Conservation (phyloP, 345 rosid genomes). For the Alliaria petiolata region DNA sequence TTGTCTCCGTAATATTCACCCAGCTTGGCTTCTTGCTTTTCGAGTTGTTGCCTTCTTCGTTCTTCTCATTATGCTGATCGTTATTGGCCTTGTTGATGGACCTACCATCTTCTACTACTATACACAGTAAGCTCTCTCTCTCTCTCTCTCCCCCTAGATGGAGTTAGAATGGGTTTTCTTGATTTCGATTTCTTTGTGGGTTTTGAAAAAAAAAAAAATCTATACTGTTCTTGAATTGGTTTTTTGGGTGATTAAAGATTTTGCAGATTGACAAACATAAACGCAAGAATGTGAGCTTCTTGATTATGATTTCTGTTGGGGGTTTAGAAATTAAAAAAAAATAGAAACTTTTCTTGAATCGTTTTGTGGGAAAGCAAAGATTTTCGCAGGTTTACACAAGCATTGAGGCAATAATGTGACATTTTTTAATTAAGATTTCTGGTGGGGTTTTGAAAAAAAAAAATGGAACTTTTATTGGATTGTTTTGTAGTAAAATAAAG, state of each 20-base stretch:
- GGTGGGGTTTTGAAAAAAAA: neutral
- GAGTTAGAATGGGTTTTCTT: neutral
- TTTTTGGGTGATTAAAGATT: neutral
- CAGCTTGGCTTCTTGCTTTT: slow-evolving; percentile 88
- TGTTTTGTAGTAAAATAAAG: neutral
- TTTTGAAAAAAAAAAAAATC: neutral
- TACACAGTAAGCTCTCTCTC: slow-evolving; percentile 67
- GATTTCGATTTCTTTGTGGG: neutral
- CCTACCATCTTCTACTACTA: slow-evolving; percentile 84
- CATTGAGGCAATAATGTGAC: neutral
- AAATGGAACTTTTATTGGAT: neutral
- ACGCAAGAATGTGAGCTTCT: neutral
- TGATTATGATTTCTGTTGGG: neutral
- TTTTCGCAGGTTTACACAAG: neutral
- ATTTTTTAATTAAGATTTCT: neutral
- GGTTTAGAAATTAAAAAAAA: neutral
- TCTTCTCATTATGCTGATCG: slow-evolving; percentile 51
- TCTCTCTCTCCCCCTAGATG: neutral
- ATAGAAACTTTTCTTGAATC: neutral
- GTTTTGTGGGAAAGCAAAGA: neutral
- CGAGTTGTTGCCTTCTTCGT: slow-evolving; percentile 61
- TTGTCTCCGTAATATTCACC: slow-evolving; percentile 75
- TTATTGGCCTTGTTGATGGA: slow-evolving; percentile 53
- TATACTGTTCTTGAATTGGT: neutral
- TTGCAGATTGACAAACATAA: neutral